Base-by-base conservation (phyloP, 2,329 filamentous ascomycete genomes). In the Aureobasidium sp. region DNA sequence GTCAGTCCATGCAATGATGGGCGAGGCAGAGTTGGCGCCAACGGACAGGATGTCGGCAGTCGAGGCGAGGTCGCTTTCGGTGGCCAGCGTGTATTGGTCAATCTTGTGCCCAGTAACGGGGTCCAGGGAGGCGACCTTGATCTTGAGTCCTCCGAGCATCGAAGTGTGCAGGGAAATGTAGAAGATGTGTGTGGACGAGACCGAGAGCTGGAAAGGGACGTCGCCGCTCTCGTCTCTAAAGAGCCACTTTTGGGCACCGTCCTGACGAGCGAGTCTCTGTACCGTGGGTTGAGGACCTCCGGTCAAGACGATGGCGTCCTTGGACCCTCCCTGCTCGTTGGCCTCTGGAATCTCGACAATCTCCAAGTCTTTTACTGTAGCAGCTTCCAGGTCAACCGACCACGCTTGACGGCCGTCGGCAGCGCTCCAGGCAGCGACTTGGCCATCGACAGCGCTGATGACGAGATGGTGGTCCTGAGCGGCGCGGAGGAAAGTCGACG, bases 351-450 rank as follows among this genome's bases (percentile, higher is more conserved):
- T 77, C 74, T 88, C 87, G 72, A 93, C 78, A 37, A 93, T 84
- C 77, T 94, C 91, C 60, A 96, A 73, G 71, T 90, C 89, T 69
- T 81, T 82, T 19, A 87, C 78, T 19, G 69, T 61, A 21, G 67
- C 74, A 46, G 73, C 87, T 7, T 73, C 70, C 61, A 90, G 84
- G 50, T 79, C 77, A 43, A 80, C 79, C 61, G 84, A 83, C 90
- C 94, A 99, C 38, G 84, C 79, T 64, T 89, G 82, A 68, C 88
- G 85, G 29, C 94, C 94, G 67, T 87, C 89, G 51, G 87, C 78
- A 37, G 90, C 90, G 74, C 90, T 87, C 92, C 92, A 97, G 15
- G 88, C 83, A 58, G 87, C 83, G 29, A 96, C 84, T 51, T 82
- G 81, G 64, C 79, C 78, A 17, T 87, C 90, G 38, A 85, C 75